Evolutionary conservation across 352 stramenopile species (phyloP).

Genomic region (Heterotrichella gracilis): DNA sequence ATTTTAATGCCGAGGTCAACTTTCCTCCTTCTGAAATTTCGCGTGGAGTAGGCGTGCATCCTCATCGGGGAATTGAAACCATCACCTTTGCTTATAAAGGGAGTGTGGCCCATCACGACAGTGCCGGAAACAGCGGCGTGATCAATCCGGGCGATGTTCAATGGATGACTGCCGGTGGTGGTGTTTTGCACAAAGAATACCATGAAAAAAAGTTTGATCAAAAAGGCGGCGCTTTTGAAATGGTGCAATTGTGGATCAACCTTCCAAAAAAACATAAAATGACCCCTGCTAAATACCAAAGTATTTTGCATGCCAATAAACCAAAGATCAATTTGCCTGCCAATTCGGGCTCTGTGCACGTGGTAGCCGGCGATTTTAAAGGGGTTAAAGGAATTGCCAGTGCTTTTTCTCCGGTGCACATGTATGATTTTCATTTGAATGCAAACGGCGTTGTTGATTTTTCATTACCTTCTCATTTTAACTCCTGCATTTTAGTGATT

Average conservation of each 20-base stretch:
- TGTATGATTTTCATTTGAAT: background rate
- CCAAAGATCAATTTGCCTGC: background rate
- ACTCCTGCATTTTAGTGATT: background rate
- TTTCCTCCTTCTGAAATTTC: conserved; percentile 5
- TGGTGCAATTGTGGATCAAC: background rate
- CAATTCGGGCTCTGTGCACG: background rate
- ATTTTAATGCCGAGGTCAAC: background rate
- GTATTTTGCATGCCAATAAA: background rate
- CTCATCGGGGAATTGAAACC: background rate
- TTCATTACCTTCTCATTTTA: background rate
- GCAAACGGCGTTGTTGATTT: background rate
- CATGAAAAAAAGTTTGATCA: background rate
- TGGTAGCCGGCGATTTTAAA: background rate
- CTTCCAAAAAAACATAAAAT: background rate
- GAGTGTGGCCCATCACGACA: background rate
- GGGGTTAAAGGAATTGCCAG: background rate
- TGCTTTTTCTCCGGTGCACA: background rate
- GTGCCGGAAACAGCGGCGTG: background rate
- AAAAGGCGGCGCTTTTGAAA: background rate
- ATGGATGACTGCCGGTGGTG: background rate
- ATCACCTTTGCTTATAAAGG: conserved; percentile 5
- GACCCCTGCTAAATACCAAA: background rate
- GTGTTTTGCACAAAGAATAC: conserved; percentile 4
- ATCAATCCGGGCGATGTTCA: background rate
- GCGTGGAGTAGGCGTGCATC: background rate